A percentile compares a stretch with the other conserved stretches of the same genome.
These are phyloP conservation scores for Sindora glabra DNA, from an alignment of 306 rosid genomes.

Conservation along the genomic window DNA sequence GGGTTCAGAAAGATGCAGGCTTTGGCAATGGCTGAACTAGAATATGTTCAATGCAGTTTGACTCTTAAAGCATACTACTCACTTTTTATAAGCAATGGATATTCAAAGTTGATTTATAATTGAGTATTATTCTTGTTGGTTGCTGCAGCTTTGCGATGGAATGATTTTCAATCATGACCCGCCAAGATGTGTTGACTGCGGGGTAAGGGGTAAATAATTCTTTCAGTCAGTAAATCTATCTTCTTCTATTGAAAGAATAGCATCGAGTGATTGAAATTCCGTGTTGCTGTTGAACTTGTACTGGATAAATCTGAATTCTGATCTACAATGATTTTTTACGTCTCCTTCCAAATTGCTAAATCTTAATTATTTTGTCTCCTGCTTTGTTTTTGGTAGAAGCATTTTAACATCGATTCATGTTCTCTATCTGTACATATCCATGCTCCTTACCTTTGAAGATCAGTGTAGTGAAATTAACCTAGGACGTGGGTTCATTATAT, in stretches of 20 bases:
- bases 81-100: background rate
- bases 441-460: background rate
- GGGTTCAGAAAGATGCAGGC: background rate
- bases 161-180: conserved; percentile 90
- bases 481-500: background rate
- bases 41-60: conserved; percentile 8
- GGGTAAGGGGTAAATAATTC: conserved; percentile 76
- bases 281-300: background rate
- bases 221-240: conserved; percentile 13
- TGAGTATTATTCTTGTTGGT: conserved; percentile 27
- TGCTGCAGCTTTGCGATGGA: conserved; percentile 79
- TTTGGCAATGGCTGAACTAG: conserved; percentile 4
- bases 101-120: conserved; percentile 13
- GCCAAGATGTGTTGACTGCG: conserved; percentile 75
- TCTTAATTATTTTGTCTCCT: background rate
- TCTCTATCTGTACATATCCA: conserved; percentile 5
- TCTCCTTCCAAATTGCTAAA: background rate
- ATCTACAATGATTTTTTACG: background rate
- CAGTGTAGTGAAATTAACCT: background rate
- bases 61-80: background rate
- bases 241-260: conserved; percentile 5
- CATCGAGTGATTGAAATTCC: background rate
- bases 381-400: background rate
- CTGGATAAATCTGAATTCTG: background rate
- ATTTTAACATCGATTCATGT: background rate